Evolutionary conservation across 148 eudicot species (phyloP).

Genomic region (Camellia sinensis): DNA sequence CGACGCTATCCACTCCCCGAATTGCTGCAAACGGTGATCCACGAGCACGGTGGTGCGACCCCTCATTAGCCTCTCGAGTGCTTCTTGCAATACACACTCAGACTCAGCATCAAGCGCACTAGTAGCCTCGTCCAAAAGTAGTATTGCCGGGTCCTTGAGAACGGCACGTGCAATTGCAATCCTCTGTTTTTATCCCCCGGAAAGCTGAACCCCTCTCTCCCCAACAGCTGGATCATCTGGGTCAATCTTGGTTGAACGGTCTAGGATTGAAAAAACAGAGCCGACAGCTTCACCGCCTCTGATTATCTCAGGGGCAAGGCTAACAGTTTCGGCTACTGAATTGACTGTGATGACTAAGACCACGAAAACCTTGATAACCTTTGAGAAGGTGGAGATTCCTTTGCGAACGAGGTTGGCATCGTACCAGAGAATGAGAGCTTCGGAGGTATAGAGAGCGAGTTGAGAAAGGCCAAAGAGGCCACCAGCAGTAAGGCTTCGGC

Average conservation of each 20-base stretch:
- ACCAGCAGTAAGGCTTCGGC: slow-evolving; percentile 75
- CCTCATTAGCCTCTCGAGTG: slow-evolving; percentile 91
- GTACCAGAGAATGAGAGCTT: slow-evolving; percentile 95
- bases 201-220: slow-evolving; percentile 90
- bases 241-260: slow-evolving; percentile 72
- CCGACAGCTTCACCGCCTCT: slow-evolving; percentile 96
- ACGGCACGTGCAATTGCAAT: slow-evolving; percentile 92
- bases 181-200: slow-evolving; percentile 94
- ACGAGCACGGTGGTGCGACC: slow-evolving; percentile 86
- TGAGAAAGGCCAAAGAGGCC: slow-evolving; percentile 91
- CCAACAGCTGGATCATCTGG: slow-evolving; percentile 91
- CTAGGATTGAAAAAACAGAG: slow-evolving; percentile 78
- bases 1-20: slow-evolving; percentile 78
- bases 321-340: slow-evolving; percentile 96
- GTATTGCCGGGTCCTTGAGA: slow-evolving; percentile 80
- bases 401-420: slow-evolving; percentile 85
- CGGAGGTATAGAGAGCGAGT: slow-evolving; percentile 87
- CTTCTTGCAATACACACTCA: slow-evolving; percentile 91
- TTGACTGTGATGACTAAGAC: slow-evolving; percentile 94
- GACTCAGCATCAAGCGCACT: slow-evolving; percentile 97
- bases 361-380: slow-evolving; percentile 89
- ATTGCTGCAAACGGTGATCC: slow-evolving; percentile 87
- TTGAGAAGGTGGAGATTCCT: slow-evolving; percentile 87
- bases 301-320: slow-evolving; percentile 96
- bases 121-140: slow-evolving; percentile 86